phyloP scores from a whole-genome alignment of 2,329 filamentous ascomycete genomes.

The Achaetomium macrosporum region DNA sequence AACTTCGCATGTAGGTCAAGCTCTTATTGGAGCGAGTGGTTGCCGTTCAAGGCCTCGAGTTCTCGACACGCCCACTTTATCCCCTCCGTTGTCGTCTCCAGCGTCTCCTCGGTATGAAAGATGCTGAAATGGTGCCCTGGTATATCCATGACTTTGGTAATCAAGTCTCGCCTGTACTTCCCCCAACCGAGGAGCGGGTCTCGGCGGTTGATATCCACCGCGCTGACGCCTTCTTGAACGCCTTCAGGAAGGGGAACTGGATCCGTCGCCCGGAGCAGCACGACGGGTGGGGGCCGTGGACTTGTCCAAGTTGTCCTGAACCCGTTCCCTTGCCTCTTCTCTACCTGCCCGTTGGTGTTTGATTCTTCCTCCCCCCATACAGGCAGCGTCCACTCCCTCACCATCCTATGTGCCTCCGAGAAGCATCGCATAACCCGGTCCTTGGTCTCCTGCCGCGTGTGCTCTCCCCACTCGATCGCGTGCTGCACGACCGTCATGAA shows the following conservation, averaged over 20 bases:
- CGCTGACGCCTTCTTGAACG: conserved; percentile 24
- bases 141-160: conserved; percentile 42
- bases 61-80: conserved; percentile 27
- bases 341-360: not conserved
- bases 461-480: conserved; percentile 24
- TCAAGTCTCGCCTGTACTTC: conserved; percentile 38
- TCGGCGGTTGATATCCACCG: conserved; percentile 40
- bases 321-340: not conserved
- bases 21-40: too few relatives aligned
- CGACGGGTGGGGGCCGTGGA: conserved; percentile 33
- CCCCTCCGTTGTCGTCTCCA: conserved; percentile 25
- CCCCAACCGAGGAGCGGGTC: conserved; percentile 45
- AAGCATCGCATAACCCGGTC: conserved; percentile 35
- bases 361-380: conserved; percentile 28
- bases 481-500: conserved; percentile 23
- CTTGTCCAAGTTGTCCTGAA: not conserved
- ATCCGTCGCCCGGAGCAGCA: conserved; percentile 42
- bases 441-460: conserved; percentile 28
- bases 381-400: conserved; percentile 37
- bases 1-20: too few relatives aligned
- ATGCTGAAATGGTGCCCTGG: conserved; percentile 48
- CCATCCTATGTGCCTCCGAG: conserved; percentile 37
- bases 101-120: conserved; percentile 30
- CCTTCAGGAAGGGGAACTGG: conserved; percentile 31
- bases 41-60: conserved; percentile 8